These are phyloP conservation scores for Leishmania arabica DNA, from an alignment of 208 protist genomes.

Conservation along the genomic window DNA sequence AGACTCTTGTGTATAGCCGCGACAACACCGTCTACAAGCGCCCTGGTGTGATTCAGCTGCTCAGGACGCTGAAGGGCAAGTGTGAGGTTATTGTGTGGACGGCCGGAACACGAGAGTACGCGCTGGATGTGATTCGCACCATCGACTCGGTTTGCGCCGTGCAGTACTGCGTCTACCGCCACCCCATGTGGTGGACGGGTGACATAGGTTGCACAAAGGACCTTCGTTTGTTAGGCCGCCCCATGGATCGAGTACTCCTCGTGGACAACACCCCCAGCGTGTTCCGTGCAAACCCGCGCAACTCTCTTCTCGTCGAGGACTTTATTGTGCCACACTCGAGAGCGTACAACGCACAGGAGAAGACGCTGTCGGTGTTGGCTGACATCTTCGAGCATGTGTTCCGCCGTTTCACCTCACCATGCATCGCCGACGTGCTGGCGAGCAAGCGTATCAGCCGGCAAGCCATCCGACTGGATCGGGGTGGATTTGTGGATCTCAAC, in stretches of 20 bases:
- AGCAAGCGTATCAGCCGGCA: conserved; percentile 37
- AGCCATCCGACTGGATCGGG: conserved; percentile 24
- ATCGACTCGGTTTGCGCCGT: conserved; percentile 62
- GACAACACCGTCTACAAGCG: conserved; percentile 56
- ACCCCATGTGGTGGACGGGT: conserved; percentile 70
- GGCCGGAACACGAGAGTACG: conserved; percentile 77
- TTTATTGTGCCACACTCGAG: conserved; percentile 47
- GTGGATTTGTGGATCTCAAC: conserved; percentile 30
- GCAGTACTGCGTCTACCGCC: conserved; percentile 76
- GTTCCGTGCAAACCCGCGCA: conserved; percentile 73
- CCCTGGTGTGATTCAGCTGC: conserved; percentile 54
- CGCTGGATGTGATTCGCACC: conserved; percentile 61
- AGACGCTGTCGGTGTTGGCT: conserved; percentile 32
- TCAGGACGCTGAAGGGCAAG: conserved; percentile 61
- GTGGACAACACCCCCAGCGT: conserved; percentile 89
- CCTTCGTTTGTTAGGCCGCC: conserved; percentile 76
- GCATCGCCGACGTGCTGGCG: conserved; percentile 27
- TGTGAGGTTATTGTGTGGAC: conserved; percentile 90
- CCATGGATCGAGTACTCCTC: conserved; percentile 74
- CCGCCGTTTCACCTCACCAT: conserved; percentile 23
- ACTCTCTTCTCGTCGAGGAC: conserved; percentile 71
- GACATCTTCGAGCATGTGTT: conserved; percentile 52
- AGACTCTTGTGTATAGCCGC: conserved; percentile 87
- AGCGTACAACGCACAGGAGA: conserved; percentile 32
- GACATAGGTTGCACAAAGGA: conserved; percentile 81